Conservation (phyloP, 371 early-diverging fungal genomes). For the Blakeslea trispora region DNA sequence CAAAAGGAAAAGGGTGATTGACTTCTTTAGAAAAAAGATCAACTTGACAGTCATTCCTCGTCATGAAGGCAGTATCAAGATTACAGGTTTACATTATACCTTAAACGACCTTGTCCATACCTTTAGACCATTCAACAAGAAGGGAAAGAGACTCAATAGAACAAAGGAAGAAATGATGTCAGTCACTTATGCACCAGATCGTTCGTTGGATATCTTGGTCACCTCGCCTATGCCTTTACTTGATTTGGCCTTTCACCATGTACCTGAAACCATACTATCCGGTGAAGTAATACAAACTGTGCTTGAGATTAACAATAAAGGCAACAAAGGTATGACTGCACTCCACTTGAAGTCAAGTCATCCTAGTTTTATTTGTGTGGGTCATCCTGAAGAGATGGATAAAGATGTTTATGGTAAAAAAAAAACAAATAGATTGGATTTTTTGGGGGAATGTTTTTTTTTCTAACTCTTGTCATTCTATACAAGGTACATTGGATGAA, state of each 20-base stretch:
- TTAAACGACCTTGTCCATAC: conserved; percentile 77
- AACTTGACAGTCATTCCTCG: conserved; percentile 74
- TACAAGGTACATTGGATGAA: not conserved
- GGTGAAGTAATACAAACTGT: conserved; percentile 81
- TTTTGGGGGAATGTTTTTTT: no score
- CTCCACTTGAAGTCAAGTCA: conserved; percentile 82
- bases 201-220: conserved; percentile 72
- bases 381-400: conserved; percentile 51
- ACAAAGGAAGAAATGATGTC: conserved; percentile 66
- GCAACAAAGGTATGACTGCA: conserved; percentile 71
- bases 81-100: conserved; percentile 79
- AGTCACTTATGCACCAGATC: conserved; percentile 67
- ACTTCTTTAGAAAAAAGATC: conserved; percentile 54
- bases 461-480: not conserved
- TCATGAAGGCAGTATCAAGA: conserved; percentile 69
- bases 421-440: no score
- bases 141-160: conserved; percentile 75
- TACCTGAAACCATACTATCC: conserved; percentile 78
- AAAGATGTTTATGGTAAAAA: conserved; percentile 42
- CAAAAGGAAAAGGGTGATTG: no score
- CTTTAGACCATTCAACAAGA: conserved; percentile 66
- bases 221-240: conserved; percentile 85
- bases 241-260: conserved; percentile 70
- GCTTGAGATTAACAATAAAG: conserved; percentile 82
- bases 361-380: conserved; percentile 84